Base-by-base conservation (phyloP, 805 yeast species). In the Nematodospora valgi region DNA sequence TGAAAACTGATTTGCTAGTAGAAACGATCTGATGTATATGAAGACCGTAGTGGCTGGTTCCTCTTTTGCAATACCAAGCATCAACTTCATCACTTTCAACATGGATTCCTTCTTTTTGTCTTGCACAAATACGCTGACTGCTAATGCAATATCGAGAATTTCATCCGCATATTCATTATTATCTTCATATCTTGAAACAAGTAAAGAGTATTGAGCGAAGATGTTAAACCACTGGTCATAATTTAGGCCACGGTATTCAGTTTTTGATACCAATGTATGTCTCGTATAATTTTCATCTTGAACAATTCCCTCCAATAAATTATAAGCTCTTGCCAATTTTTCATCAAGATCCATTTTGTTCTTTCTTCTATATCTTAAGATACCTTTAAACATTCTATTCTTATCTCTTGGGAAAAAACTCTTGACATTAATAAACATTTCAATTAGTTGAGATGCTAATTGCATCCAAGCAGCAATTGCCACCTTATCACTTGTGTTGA, bases 221-320 rank as follows among this genome's bases (percentile, higher is more conserved):
- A 91, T 64, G 43, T 75, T 78, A 56, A 87, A 87, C 98, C 98
- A 93, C 23, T 73, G 73, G 24, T 82, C 84, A 54, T 85, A 85
- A 3, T 70, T 62, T 14, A 88, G 60, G 0, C 96, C 96, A 38
- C 95, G 69, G 50, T 83, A 85, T 47, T 74, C 80, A 1, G 68
- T 65, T 9, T 71, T 70, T 0, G 85, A 73, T 0, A 79, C 72
- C 47, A 58, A 49, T 43, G 60, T 59, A 37, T 51, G 57, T 26
- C 66, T 35, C 2, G 62, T 39, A 20, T 47, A 42, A 24, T 45
- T 47, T 22, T 54, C 62, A 13, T 51, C 57, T 12, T 46, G 50
- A n/a, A 51, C 49, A 42, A 64, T 66, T 52, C 67, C 89, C 46
- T 80, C 83, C 41, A 79, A 76, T 30, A 86, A 62, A 44, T 78